Base-by-base conservation (phyloP, 2,329 filamentous ascomycete species). In the Talaromyces sp. region DNA sequence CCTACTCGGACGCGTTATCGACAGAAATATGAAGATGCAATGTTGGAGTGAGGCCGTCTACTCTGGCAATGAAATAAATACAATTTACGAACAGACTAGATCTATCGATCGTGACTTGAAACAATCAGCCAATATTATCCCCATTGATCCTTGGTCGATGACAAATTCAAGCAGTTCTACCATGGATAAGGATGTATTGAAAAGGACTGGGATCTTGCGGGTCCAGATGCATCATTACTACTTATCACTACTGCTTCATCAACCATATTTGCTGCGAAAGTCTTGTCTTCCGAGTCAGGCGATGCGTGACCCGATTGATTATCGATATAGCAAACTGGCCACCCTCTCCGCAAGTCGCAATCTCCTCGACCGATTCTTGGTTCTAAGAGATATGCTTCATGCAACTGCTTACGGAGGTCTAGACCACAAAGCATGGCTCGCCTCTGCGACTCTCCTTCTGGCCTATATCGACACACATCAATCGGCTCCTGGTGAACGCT, bases 181-280 rank as follows among this genome's bases (percentile, higher is more conserved):
- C 1, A 17, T 47, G 7, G 67, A 68, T 45, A 31, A 15, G 10
- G 62, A 67, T 31, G 39, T 63, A n/a, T 58, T 61, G 33, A 64
- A 69, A 52, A 67, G 33, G n/a, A 68, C 68, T 1, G 59, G 37
- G 8, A 69, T 61, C n/a, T 41, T 72, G 22, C 57, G 67, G 13
- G 25, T 65, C 13, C 71, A 72, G 37, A 67, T 70, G 50, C 70
- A 72, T 47, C 70, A 73, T 22, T 65, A 70, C 35, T 73, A 71
- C 50, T 54, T 72, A 56, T 49, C 69, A 22, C 61, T 70, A 6
- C 61, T 70, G 25, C 61, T 70, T 2, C 69, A 71, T 35, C 70
- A 70, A 41, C 70, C 71, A 27, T 70, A 70, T 52, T n/a, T 69
- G 19, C 52, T 69, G 7, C 47, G 41, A 17, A n/a, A 10, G 9